These are phyloP conservation scores for Diaporthe aspalathi DNA, from an alignment of 2,329 filamentous ascomycete species.

Conservation along the genomic window DNA sequence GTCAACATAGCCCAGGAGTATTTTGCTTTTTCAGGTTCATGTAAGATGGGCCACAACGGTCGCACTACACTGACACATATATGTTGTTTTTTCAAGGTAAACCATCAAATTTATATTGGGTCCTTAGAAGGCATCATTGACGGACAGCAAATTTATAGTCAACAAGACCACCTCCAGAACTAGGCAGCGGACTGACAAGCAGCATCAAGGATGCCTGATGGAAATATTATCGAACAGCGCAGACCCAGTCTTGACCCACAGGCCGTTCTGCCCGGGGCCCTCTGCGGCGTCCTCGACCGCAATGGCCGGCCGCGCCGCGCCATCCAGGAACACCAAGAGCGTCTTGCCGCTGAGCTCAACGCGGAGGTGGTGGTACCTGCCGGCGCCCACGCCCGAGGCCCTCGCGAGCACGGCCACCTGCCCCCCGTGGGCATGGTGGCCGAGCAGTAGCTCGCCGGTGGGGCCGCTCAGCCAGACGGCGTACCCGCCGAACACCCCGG, in stretches of 20 bases:
- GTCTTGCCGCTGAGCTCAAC: background rate
- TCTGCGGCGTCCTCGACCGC: background rate
- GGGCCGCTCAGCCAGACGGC: background rate
- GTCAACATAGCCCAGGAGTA: background rate
- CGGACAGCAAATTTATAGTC: background rate
- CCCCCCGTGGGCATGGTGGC: background rate
- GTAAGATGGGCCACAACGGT: background rate
- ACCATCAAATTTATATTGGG: background rate
- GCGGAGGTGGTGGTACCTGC: background rate
- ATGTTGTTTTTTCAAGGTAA: background rate
- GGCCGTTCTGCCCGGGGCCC: background rate
- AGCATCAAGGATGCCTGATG: constrained; percentile 3
- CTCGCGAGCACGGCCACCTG: background rate
- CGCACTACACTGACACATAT: too few species aligned
- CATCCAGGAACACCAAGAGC: background rate
- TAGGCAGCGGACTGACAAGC: too few species aligned
- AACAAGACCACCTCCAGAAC: background rate
- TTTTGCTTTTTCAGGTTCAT: background rate
- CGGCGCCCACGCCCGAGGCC: background rate
- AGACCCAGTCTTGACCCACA: background rate
- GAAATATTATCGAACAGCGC: constrained; percentile 19
- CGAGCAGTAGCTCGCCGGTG: background rate
- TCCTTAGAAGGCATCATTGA: background rate
- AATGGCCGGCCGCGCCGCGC: background rate
- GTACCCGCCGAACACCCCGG: constrained; percentile 6